Evolutionary conservation across 2,329 filamentous ascomycete species (phyloP).

Genomic region (Thermothelomyces thermophilus): DNA sequence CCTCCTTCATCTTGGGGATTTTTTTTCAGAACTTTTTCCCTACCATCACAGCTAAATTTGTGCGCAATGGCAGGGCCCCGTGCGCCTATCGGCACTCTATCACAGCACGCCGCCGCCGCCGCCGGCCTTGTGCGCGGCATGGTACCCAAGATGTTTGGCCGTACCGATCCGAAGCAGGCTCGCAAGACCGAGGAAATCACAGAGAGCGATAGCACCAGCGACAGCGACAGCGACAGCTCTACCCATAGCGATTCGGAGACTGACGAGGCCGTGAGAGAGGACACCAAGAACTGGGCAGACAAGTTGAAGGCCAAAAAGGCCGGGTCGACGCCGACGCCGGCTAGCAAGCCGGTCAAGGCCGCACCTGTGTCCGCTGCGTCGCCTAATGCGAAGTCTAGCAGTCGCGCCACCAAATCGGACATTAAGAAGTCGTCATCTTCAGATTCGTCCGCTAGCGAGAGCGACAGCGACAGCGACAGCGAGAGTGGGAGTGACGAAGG

Average conservation of each 20-base stretch:
- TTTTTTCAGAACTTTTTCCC: neutral
- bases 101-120: slow-evolving; percentile 25
- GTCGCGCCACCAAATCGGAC: neutral
- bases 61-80: slow-evolving; percentile 26
- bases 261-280: slow-evolving; percentile 1
- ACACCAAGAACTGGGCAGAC: slow-evolving; percentile 3
- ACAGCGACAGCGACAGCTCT: slow-evolving; percentile 8
- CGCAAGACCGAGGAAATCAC: slow-evolving; percentile 11
- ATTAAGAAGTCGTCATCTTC: slow-evolving; percentile 5
- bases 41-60: slow-evolving; percentile 5
- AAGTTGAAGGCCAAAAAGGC: slow-evolving; percentile 6
- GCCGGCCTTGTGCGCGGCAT: slow-evolving; percentile 22
- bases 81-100: slow-evolving; percentile 28
- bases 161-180: slow-evolving; percentile 10
- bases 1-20: neutral
- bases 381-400: slow-evolving; percentile 4
- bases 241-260: slow-evolving; percentile 5
- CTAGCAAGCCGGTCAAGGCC: slow-evolving; percentile 3
- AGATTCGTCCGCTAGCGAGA: slow-evolving; percentile 18
- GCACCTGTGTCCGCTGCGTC: neutral
- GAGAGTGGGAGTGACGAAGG: slow-evolving; percentile 17
- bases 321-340: neutral
- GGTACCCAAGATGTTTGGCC: slow-evolving; percentile 13
- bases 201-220: slow-evolving; percentile 19
- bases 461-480: slow-evolving; percentile 8